phyloP scores from a whole-genome alignment of 805 yeast species.

The Sugiyamaella americana region DNA sequence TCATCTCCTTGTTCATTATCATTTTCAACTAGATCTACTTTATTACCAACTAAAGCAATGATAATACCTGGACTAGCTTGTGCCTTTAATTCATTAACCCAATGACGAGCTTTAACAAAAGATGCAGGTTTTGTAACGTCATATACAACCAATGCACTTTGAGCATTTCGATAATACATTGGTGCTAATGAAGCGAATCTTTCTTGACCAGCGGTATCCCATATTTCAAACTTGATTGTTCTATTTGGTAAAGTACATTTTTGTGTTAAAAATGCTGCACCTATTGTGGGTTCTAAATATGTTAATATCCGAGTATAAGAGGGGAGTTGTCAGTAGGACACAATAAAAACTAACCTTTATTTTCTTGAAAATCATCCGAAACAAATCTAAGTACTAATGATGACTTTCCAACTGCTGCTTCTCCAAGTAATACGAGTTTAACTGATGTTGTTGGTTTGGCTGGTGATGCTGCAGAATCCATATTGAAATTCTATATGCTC shows the following conservation, averaged over 20 bases:
- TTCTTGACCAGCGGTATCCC: conserved; percentile 97
- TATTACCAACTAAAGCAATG: conserved; percentile 92
- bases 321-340: neutral
- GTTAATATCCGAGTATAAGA: neutral
- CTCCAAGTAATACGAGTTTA: conserved; percentile 87
- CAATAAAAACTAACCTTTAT: conserved; percentile 39
- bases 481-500: too few relatives aligned
- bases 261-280: conserved; percentile 95
- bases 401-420: conserved; percentile 97
- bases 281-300: conserved; percentile 79
- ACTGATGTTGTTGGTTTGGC: conserved; percentile 59
- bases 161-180: conserved; percentile 95
- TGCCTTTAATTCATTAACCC: conserved; percentile 94
- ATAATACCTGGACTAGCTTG: conserved; percentile 90
- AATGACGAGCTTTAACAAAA: conserved; percentile 92
- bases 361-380: conserved; percentile 91
- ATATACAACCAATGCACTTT: conserved; percentile 92
- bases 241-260: conserved; percentile 80
- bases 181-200: conserved; percentile 95
- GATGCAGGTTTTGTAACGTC: conserved; percentile 94
- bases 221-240: conserved; percentile 67
- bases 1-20: conserved; percentile 18
- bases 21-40: conserved; percentile 66
- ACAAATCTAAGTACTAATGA: conserved; percentile 89
- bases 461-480: conserved; percentile 14